These are phyloP conservation scores for Epichloe baconii DNA, from an alignment of 2,329 filamentous ascomycete genomes.

Conservation along the genomic window DNA sequence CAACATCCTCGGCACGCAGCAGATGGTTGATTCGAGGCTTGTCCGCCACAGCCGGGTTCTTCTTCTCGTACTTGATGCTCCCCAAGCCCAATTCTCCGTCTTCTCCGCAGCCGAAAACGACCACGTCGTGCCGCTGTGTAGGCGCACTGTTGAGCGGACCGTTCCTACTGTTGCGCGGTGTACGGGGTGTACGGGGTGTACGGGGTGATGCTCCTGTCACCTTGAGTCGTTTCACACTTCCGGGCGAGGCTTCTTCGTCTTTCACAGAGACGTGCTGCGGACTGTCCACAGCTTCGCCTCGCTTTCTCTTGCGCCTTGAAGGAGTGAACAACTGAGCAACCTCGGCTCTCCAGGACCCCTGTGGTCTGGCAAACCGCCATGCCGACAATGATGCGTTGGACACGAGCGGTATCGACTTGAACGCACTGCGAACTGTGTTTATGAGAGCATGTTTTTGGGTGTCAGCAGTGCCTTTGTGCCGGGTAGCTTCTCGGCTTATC, in stretches of 20 bases:
- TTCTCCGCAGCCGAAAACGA: conserved; percentile 8
- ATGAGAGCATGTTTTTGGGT: background rate
- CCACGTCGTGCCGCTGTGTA: conserved; percentile 2
- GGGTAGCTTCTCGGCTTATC: background rate
- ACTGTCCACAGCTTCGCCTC: background rate
- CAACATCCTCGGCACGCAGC: conserved; percentile 32
- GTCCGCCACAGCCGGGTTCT: conserved; percentile 1
- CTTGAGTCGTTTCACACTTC: background rate
- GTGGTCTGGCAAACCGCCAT: background rate
- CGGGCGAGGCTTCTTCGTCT: background rate
- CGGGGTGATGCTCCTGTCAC: background rate
- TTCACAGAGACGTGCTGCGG: background rate
- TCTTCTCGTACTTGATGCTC: background rate
- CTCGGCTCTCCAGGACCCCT: background rate
- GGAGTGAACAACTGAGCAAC: background rate
- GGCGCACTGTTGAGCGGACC: conserved; percentile 1
- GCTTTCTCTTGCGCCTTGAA: background rate
- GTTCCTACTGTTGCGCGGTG: background rate
- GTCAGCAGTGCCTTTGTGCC: background rate
- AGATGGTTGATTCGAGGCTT: conserved; percentile 33
- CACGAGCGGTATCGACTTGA: background rate
- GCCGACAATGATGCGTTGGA: background rate
- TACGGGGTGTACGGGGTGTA: background rate
- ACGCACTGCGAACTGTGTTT: background rate
- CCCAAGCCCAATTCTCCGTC: conserved; percentile 10